Percentiles rank a stretch among this genome's conserved stretches.
These are phyloP conservation scores for Platanthera guangdongensis DNA, from an alignment of 106 monocot genomes.

Conservation along the genomic window DNA sequence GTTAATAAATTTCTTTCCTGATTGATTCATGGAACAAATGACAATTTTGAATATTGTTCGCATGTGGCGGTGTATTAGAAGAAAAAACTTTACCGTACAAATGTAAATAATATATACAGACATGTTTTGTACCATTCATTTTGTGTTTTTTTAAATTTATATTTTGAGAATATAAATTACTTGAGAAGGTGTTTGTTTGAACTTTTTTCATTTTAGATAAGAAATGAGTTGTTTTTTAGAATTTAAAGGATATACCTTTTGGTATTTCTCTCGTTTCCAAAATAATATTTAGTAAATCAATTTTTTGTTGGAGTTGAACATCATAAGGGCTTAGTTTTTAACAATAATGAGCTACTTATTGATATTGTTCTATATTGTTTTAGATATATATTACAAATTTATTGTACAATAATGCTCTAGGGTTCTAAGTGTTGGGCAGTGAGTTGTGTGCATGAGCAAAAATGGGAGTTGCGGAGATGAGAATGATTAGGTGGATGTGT, in stretches of 20 bases:
- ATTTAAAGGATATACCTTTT: not conserved
- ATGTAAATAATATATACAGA: not conserved
- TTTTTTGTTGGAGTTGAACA: too few relatives aligned
- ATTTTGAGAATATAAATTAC: not conserved
- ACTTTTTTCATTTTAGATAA: not conserved
- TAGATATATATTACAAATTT: too few relatives aligned
- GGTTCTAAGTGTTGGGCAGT: too few relatives aligned
- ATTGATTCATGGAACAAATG: not conserved
- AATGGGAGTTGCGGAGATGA: too few relatives aligned
- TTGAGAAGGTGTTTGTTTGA: not conserved
- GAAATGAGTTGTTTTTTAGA: too few relatives aligned
- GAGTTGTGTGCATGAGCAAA: too few relatives aligned
- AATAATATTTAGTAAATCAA: not conserved
- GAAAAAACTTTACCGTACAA: not conserved
- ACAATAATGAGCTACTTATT: too few relatives aligned
- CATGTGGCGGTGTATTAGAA: not conserved
- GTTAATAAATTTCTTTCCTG: not conserved
- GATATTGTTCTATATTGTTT: too few relatives aligned
- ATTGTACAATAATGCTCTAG: too few relatives aligned
- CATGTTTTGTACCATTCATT: not conserved
- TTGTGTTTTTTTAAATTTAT: not conserved
- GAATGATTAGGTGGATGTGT: too few relatives aligned
- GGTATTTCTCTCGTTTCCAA: not conserved
- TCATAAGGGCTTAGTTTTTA: too few relatives aligned
- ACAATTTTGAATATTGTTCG: slow-evolving; percentile 1